phyloP scores from a whole-genome alignment of 2,329 filamentous ascomycete genomes.

The Pseudopyricularia javanii region DNA sequence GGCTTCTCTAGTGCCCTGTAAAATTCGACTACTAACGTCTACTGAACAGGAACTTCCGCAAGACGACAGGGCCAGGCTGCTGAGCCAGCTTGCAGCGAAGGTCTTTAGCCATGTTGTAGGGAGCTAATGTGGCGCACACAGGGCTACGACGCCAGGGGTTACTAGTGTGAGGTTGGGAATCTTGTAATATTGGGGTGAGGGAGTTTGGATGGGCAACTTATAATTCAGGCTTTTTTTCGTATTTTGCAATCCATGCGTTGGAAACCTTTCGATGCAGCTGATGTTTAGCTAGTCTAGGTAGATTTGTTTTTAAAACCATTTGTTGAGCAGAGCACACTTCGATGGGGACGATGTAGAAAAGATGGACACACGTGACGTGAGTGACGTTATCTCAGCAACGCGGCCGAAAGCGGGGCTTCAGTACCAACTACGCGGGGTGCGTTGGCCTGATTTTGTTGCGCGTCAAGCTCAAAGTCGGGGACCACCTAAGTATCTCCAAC shows the following conservation, averaged over 20 bases:
- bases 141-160: not conserved
- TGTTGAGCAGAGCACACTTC: no score
- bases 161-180: not conserved
- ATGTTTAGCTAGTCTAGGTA: not conserved
- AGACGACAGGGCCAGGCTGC: conserved; percentile 64
- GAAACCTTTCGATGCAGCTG: no score
- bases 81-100: conserved; percentile 75
- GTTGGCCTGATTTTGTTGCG: not conserved
- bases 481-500: not conserved
- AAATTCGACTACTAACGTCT: conserved; percentile 4
- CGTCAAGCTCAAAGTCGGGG: not conserved
- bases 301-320: not conserved
- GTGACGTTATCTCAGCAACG: not conserved
- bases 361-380: not conserved
- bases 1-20: not conserved
- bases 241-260: no score
- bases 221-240: not conserved
- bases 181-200: not conserved
- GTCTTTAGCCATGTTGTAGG: conserved; percentile 73
- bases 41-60: conserved; percentile 60
- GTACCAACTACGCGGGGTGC: not conserved
- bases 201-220: not conserved
- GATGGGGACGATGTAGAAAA: no score
- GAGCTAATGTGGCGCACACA: conserved; percentile 16
- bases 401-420: not conserved